These are phyloP conservation scores for Stagonosporopsis tanaceti DNA, from an alignment of 2,329 filamentous ascomycete genomes.

Conservation along the genomic window DNA sequence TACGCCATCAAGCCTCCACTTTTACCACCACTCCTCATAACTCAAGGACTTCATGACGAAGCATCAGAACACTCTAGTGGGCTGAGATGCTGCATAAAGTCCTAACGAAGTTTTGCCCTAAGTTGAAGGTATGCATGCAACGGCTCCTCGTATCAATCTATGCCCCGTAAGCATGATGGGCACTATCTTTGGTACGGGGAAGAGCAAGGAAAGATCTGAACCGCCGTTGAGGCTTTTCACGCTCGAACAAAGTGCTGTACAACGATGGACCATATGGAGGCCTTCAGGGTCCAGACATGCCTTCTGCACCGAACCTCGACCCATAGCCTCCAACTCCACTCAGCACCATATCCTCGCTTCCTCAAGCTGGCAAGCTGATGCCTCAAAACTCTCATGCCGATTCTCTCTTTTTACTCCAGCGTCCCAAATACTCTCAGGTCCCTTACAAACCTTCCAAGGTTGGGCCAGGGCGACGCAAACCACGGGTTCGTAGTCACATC, in stretches of 20 bases:
- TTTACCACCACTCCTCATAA: not conserved
- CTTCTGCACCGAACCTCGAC: not conserved
- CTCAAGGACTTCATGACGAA: not conserved
- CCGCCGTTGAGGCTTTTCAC: not conserved
- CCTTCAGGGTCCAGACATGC: not conserved
- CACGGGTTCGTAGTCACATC: not conserved
- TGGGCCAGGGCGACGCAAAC: too few species aligned
- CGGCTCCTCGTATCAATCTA: not conserved
- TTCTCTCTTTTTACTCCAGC: too few species aligned
- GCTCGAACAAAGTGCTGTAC: not conserved
- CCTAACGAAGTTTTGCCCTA: not conserved
- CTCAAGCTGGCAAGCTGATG: not conserved
- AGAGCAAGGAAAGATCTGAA: not conserved
- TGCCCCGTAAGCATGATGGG: not conserved
- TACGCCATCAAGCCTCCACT: conserved; percentile 15
- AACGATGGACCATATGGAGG: not conserved
- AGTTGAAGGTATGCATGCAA: not conserved
- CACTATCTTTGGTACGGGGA: not conserved
- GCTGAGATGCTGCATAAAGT: not conserved
- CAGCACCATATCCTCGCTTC: not conserved
- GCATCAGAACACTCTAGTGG: not conserved
- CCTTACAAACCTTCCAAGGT: not conserved
- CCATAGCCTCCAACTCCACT: not conserved
- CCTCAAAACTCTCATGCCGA: too few species aligned
- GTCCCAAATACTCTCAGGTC: not conserved